These are phyloP conservation scores for Vitellaria paradoxa DNA, from an alignment of 179 eudicot genomes.

Conservation along the genomic window DNA sequence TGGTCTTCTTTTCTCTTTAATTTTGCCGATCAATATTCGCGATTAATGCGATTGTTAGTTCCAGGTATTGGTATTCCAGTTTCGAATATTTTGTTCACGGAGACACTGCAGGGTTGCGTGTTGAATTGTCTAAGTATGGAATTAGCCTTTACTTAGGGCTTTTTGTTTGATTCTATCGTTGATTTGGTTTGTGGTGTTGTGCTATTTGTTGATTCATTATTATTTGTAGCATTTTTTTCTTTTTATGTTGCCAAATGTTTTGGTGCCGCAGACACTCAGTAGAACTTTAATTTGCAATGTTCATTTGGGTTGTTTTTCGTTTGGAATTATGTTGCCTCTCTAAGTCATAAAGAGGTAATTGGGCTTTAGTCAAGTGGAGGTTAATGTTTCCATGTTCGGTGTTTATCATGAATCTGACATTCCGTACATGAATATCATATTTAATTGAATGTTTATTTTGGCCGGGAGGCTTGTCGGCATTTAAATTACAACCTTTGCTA, in stretches of 20 bases:
- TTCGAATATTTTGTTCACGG: neutral
- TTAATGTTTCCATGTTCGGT: neutral
- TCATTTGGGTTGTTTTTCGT: neutral
- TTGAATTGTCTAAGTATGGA: neutral
- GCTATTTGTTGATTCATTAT: neutral
- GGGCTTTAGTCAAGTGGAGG: neutral
- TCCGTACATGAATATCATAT: neutral
- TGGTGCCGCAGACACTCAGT: neutral
- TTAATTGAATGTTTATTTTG: neutral
- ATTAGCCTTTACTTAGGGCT: conserved; percentile 1
- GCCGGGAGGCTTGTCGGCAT: neutral
- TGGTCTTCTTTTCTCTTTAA: neutral
- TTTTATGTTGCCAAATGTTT: neutral
- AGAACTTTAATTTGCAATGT: neutral
- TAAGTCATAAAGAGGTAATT: neutral
- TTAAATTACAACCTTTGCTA: neutral
- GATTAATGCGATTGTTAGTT: neutral
- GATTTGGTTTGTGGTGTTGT: neutral
- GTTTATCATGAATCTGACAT: neutral
- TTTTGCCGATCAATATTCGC: neutral
- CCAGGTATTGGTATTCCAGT: neutral
- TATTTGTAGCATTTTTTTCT: neutral
- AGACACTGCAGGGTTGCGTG: neutral
- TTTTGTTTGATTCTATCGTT: neutral
- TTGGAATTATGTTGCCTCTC: neutral